Percentiles rank a stretch among this genome's conserved stretches.
Conservation (phyloP, 257 asterid species). For the Fraxinus americana region DNA sequence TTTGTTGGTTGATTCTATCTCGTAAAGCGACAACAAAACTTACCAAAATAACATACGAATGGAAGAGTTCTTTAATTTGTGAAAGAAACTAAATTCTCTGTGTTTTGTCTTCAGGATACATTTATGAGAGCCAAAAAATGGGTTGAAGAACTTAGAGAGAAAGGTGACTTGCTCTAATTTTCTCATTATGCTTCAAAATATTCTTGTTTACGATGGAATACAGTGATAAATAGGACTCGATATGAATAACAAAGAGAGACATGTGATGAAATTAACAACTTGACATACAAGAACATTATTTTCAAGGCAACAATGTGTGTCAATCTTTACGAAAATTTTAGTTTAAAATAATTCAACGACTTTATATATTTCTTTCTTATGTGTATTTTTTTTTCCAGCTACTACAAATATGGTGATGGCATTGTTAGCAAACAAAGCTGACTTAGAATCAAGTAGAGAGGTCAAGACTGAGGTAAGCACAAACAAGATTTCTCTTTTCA, state of each 20-base stretch:
- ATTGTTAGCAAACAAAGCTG: conserved; percentile 41
- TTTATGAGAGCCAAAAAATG: conserved; percentile 38
- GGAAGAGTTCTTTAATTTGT: neutral
- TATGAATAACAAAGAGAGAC: neutral
- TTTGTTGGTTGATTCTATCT: neutral
- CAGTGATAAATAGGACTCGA: neutral
- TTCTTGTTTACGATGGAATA: neutral
- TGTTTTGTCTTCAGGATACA: conserved; percentile 24
- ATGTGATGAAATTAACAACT: neutral
- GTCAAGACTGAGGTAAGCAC: conserved; percentile 32
- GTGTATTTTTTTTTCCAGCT: conserved; percentile 2
- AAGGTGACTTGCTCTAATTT: conserved; percentile 20
- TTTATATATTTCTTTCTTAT: neutral
- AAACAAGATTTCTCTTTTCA: neutral
- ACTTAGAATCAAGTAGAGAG: conserved; percentile 28
- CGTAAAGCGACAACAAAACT: neutral
- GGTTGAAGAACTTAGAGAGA: conserved; percentile 32
- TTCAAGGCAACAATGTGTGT: neutral
- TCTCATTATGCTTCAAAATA: neutral
- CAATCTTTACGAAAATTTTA: neutral
- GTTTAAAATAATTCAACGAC: neutral
- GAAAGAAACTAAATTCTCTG: too few relatives aligned
- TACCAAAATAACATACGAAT: neutral
- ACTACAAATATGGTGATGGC: conserved; percentile 30
- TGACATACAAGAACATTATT: too few relatives aligned